Conservation (phyloP, 1,139 yeast species). For the Lodderomyces metapsilosis region DNA sequence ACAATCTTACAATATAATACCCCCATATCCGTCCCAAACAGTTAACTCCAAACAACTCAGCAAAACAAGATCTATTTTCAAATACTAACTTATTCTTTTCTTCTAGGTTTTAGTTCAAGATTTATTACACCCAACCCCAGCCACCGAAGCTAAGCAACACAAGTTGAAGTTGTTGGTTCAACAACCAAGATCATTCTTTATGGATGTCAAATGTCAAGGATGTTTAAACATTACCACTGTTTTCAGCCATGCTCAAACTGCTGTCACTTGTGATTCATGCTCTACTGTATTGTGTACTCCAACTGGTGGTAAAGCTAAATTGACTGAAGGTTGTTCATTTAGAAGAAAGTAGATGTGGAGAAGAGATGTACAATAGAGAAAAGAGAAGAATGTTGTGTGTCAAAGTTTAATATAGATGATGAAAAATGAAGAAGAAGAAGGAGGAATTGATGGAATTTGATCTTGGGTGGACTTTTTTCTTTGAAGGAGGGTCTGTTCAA, state of each 20-base stretch:
- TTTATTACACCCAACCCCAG: conserved; percentile 96
- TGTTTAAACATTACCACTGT: conserved; percentile 98
- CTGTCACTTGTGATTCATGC: conserved; percentile 98
- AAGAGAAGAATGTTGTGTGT: neutral
- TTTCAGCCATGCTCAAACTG: conserved; percentile 99
- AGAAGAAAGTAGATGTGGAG: conserved; percentile 78
- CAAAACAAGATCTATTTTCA: too few species aligned
- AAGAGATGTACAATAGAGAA: too few species aligned
- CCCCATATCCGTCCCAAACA: too few species aligned
- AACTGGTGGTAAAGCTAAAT: conserved; percentile 99
- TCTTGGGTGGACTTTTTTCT: too few species aligned
- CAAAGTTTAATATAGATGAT: neutral
- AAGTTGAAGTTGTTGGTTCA: conserved; percentile 97
- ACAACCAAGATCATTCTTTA: conserved; percentile 97
- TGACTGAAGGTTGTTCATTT: conserved; percentile 99
- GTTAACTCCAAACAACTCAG: too few species aligned
- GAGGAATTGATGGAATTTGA: neutral
- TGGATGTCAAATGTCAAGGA: conserved; percentile 99
- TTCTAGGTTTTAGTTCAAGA: conserved; percentile 96
- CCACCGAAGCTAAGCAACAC: conserved; percentile 95
- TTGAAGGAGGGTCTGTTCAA: too few species aligned
- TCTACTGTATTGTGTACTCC: conserved; percentile 98
- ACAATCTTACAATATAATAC: too few species aligned
- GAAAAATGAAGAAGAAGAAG: neutral
- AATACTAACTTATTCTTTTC: conserved; percentile 6